A percentile compares a stretch with the other conserved stretches of the same genome.
These are phyloP conservation scores for Tylopilus plumbeoviolaceoides DNA, from an alignment of 768 basidiomycete species.

Conservation along the genomic window DNA sequence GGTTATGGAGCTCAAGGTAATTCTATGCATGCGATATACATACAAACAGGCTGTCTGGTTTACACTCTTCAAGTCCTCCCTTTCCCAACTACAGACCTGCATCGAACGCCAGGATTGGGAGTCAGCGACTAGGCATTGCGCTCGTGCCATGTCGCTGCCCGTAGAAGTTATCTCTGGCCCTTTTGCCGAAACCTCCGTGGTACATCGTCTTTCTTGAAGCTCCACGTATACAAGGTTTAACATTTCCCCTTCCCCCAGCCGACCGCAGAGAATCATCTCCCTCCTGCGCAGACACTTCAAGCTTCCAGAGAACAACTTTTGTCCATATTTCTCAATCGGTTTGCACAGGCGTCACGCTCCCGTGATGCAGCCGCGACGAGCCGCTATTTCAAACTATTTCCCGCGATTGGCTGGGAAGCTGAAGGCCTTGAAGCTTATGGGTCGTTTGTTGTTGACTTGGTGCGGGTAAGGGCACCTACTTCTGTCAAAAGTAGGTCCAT, in stretches of 20 bases:
- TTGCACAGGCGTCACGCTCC: slow-evolving; percentile 73
- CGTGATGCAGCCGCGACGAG: slow-evolving; percentile 85
- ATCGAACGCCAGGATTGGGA: slow-evolving; percentile 94
- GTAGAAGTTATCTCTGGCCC: slow-evolving; percentile 70
- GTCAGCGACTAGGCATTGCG: slow-evolving; percentile 85
- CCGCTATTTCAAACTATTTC: slow-evolving; percentile 96
- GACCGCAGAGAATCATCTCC: slow-evolving; percentile 80
- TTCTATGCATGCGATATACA: not conserved
- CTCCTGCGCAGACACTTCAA: slow-evolving; percentile 80
- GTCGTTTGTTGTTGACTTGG: slow-evolving; percentile 87
- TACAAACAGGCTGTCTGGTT: slow-evolving; percentile 23
- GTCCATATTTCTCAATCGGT: slow-evolving; percentile 71
- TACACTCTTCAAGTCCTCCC: slow-evolving; percentile 52
- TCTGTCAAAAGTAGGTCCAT: slow-evolving; percentile 70
- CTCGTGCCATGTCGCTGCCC: slow-evolving; percentile 85
- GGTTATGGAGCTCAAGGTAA: slow-evolving; percentile 92
- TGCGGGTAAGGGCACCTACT: slow-evolving; percentile 70
- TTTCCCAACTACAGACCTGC: slow-evolving; percentile 48
- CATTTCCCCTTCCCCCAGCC: slow-evolving; percentile 50
- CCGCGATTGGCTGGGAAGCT: slow-evolving; percentile 88
- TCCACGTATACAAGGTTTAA: not conserved
- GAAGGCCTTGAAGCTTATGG: slow-evolving; percentile 93
- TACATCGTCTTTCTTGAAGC: slow-evolving; percentile 36
- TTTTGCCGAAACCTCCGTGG: slow-evolving; percentile 86
- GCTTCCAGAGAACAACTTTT: slow-evolving; percentile 72